Evolutionary conservation across 108 stramenopile genomes (phyloP), one percentile per base, ranked within the genome.

Genomic region (Fragilaria crotonensis): DNA sequence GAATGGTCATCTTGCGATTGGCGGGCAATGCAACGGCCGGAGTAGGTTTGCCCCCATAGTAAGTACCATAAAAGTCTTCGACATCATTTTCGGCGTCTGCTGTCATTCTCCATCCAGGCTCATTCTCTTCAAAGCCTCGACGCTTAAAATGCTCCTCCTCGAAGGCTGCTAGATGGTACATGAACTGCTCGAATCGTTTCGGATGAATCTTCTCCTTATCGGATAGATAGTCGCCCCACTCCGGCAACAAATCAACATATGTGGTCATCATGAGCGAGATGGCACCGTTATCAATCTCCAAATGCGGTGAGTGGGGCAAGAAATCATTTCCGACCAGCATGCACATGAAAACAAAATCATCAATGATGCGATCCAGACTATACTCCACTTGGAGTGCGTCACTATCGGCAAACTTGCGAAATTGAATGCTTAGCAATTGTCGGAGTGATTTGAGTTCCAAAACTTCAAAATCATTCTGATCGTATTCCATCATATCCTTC

Each of bases 281-380:
- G 23, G 94, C 94, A 18, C 97, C 97, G 48, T 90, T 79, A 33
- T 94, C 89, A 63, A 97, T 97, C 62, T 93, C 93, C 58, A 97
- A 61, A 63, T 98, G 97, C 0, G 97, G 97, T 32, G 81, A 59
- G 63, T 95, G 93, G 1, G 96, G 94, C 57, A 99, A 70, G 64
- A 99, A 99, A 63, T 99, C 98, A 68, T 99, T 99, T 46, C 98
- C 98, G 5, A 97, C 95, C 23, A 98, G 63, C 83, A 97, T 93
- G 74, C 95, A 97, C 81, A 98, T 92, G 70, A 98, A 94, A 14
- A 99, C 95, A 65, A 97, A 97, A 63, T 99, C 98, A 75, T 99
- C 98, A 49, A 99, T 83, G 31, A 96, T 75, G 19, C 98, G 76
- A 54, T 94, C 75, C 20, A 94, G 62, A 30, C 93, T 87, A 54